Evolutionary conservation across 805 yeast genomes (phyloP), one percentile per base, ranked within the genome.

Genomic region (Saccharomyces paradoxus): DNA sequence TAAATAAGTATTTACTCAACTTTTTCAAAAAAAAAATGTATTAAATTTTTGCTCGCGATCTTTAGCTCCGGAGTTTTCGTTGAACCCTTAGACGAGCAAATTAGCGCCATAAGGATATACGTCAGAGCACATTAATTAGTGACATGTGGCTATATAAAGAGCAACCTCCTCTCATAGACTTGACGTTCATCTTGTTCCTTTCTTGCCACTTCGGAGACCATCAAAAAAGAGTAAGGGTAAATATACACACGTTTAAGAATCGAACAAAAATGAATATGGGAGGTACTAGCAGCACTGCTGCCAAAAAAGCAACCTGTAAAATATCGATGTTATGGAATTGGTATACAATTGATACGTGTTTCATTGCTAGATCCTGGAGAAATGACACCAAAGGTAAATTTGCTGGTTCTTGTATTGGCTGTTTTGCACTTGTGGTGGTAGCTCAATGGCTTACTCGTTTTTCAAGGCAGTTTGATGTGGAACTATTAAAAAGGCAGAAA

Each of bases 371-470:
- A 48, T 70, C 83, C 30, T 84, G 90, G 90, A 87, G 81, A 55
- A 80, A 81, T 48, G 74, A 68, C 14, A 72, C 82, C 2, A 72
- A 71, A 53, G 85, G 84, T 0, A 81, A 76, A 69, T 84, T 84
- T 71, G 89, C 87, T 3, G 89, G 88, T n/a, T 76, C 87, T 0
- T 85, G 89, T 69, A 73, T 85, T 30, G 89, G 89, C n/a, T 80
- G 82, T 9, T 79, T 83, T 64, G 70, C 80, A 29, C 70, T 85
- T 63, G 84, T 81, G 2, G 66, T 83, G 50, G 77, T 79, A 10
- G 74, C 82, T 9, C 83, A 82, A 62, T 77, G 83, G 80, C 67
- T 82, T 51, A 80, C 81, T 59, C 71, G 88, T 41, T 66, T 79
- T 37, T 71, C 77, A 41, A 72, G 83, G 27, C 87, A 82, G 61